phyloP scores from a whole-genome alignment of 176 grass and related monocot species.

The Ampelocalamus luodianensis region DNA sequence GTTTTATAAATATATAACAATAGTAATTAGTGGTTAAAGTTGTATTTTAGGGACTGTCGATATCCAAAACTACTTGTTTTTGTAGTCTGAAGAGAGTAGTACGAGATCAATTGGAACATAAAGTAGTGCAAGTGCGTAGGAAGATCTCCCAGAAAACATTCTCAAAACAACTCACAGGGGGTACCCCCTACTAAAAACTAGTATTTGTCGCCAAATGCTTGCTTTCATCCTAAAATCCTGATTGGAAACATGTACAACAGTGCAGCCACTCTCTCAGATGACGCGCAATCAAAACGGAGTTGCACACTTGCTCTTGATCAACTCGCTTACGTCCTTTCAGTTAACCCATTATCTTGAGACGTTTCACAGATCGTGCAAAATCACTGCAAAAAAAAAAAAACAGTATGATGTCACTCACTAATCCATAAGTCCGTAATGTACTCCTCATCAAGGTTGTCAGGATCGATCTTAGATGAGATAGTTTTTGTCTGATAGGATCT shows the following conservation, averaged over 20 bases:
- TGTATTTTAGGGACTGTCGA: too few relatives aligned
- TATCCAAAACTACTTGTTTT: too few relatives aligned
- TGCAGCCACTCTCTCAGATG: neutral
- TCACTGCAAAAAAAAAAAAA: slow-evolving; percentile 43
- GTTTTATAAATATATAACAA: too few relatives aligned
- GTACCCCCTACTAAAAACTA: neutral
- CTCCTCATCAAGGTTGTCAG: too few relatives aligned
- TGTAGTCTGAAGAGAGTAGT: neutral
- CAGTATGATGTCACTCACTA: neutral
- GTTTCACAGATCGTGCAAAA: slow-evolving; percentile 73
- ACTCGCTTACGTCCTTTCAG: too few relatives aligned
- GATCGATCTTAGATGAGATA: too few relatives aligned
- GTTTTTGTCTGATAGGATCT: too few relatives aligned
- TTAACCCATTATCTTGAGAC: slow-evolving; percentile 74
- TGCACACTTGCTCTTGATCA: neutral
- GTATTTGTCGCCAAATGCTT: neutral
- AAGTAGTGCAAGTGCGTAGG: neutral
- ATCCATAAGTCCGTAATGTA: neutral
- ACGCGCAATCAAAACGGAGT: neutral
- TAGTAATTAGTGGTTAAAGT: too few relatives aligned
- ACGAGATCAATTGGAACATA: neutral
- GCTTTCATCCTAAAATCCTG: neutral
- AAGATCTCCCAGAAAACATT: neutral
- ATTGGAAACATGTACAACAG: slow-evolving; percentile 31
- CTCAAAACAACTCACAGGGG: neutral